These are phyloP conservation scores for Pyrenochaeta sp. DNA, from an alignment of 2,329 filamentous ascomycete genomes.

Conservation along the genomic window DNA sequence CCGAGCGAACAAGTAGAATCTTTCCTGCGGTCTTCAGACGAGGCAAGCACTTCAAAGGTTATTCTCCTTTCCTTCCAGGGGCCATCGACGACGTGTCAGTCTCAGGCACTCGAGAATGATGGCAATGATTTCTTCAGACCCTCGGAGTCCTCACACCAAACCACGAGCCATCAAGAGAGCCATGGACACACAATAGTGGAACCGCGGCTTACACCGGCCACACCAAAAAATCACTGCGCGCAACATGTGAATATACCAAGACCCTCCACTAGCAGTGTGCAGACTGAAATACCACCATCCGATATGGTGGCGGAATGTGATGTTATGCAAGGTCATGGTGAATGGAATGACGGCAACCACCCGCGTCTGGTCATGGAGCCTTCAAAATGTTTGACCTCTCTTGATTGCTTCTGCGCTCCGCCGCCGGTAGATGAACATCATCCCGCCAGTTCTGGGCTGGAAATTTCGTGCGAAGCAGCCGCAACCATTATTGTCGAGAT, in stretches of 20 bases:
- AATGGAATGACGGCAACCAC: not conserved
- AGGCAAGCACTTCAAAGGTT: too few species aligned
- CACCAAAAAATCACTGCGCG: not conserved
- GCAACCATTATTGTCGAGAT: conserved; percentile 39
- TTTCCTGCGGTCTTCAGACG: conserved; percentile 26
- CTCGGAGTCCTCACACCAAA: not conserved
- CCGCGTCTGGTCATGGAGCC: conserved; percentile 11
- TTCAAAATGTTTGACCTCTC: conserved; percentile 22
- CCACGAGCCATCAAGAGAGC: not conserved
- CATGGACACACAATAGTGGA: conserved; percentile 1
- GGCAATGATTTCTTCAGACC: not conserved
- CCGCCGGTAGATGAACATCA: not conserved
- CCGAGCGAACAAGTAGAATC: conserved; percentile 28
- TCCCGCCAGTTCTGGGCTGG: conserved; percentile 11
- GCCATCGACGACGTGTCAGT: not conserved
- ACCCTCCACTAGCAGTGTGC: not conserved
- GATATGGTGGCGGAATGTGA: not conserved
- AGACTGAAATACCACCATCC: not conserved
- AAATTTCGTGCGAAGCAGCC: conserved; percentile 41
- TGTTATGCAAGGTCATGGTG: not conserved
- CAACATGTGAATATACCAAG: conserved; percentile 3
- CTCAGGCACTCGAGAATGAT: conserved; percentile 1
- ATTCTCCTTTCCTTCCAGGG: not conserved
- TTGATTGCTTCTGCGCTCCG: conserved; percentile 33
- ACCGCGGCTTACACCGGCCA: not conserved